phyloP scores from a whole-genome alignment of 225 moss, liverwort and hornwort species.

The Neckera pumila region DNA sequence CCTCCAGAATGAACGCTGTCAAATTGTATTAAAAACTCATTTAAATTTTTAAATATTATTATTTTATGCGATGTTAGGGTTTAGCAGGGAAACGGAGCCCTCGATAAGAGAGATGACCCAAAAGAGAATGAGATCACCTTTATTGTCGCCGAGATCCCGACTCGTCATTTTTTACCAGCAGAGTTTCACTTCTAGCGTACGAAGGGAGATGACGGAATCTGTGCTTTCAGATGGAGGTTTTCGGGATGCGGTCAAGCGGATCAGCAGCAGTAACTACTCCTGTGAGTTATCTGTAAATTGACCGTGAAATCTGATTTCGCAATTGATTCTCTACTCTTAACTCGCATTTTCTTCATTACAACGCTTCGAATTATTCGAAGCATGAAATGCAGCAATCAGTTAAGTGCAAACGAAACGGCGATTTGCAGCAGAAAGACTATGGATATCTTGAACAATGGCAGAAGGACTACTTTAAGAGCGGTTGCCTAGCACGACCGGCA shows the following conservation, averaged over 20 bases:
- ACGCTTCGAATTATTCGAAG: not conserved
- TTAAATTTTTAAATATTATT: not conserved
- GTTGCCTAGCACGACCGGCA: not conserved
- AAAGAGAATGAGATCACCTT: not conserved
- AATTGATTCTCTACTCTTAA: not conserved
- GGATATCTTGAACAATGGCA: not conserved
- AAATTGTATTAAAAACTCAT: not conserved
- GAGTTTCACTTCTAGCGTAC: not conserved
- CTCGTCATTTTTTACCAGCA: not conserved
- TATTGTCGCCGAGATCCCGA: not conserved
- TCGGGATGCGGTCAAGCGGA: not conserved
- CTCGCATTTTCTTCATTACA: not conserved
- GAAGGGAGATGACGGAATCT: not conserved
- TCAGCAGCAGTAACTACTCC: not conserved
- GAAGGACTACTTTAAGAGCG: not conserved
- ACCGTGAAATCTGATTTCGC: not conserved
- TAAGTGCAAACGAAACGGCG: not conserved
- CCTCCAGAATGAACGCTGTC: not conserved
- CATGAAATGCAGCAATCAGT: not conserved
- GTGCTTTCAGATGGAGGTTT: not conserved
- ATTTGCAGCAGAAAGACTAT: not conserved
- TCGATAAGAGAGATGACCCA: not conserved
- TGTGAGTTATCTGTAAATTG: not conserved
- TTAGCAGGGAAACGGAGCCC: not conserved
- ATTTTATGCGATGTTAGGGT: constrained; percentile 4